Evolutionary conservation across 352 stramenopile species (phyloP).

Genomic region (Hyaloperonospora brassicae): DNA sequence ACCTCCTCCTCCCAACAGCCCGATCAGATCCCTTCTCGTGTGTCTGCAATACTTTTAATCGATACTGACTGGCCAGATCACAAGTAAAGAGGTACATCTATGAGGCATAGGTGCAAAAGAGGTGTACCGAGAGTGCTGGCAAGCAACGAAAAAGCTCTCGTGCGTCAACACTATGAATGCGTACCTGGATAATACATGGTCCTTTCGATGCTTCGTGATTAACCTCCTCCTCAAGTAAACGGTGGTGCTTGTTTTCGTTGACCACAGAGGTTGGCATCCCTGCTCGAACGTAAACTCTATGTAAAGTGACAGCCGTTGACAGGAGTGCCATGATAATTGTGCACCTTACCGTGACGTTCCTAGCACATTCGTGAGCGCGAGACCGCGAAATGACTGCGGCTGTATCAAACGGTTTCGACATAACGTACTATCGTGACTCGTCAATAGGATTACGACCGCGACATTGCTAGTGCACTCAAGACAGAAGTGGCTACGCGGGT

Average conservation of each 20-base stretch:
- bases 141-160: slow-evolving; percentile 88
- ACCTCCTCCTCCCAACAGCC: too few species aligned
- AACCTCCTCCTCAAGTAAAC: not conserved
- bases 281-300: slow-evolving; percentile 56
- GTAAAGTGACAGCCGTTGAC: slow-evolving; percentile 93
- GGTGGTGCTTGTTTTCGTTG: not conserved
- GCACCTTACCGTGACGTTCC: slow-evolving; percentile 91
- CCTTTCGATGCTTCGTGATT: slow-evolving; percentile 46
- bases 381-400: slow-evolving; percentile 89
- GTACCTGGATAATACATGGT: slow-evolving; percentile 90
- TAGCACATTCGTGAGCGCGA: slow-evolving; percentile 88
- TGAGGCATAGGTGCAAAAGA: slow-evolving; percentile 42
- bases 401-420: slow-evolving; percentile 93
- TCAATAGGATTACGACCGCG: slow-evolving; percentile 92
- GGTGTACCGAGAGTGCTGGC: slow-evolving; percentile 91
- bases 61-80: too few species aligned
- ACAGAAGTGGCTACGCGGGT: slow-evolving; percentile 76
- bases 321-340: slow-evolving; percentile 94
- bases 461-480: slow-evolving; percentile 92
- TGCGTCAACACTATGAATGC: slow-evolving; percentile 71
- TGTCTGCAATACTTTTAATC: too few species aligned
- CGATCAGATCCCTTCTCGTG: too few species aligned
- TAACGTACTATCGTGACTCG: slow-evolving; percentile 84
- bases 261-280: not conserved
- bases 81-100: too few species aligned